These are phyloP conservation scores for Primulina huaijiensis DNA, from an alignment of 257 asterid species.

Conservation along the genomic window DNA sequence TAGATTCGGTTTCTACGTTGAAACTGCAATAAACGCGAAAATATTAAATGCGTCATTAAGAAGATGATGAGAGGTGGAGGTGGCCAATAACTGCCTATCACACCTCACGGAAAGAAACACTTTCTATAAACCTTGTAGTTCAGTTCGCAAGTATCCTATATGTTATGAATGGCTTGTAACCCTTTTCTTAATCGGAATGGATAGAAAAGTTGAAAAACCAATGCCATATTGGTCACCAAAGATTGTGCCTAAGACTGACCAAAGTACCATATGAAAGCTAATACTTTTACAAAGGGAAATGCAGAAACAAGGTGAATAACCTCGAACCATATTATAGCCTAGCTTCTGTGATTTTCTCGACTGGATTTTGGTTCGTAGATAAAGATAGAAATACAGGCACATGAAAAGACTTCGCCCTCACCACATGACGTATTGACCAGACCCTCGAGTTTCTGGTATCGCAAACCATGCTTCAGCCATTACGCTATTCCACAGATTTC, in stretches of 20 bases:
- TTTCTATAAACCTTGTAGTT: not conserved
- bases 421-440: not conserved
- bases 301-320: not conserved
- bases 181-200: not conserved
- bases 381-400: not conserved
- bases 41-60: slow-evolving; percentile 11
- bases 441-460: not conserved
- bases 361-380: not conserved
- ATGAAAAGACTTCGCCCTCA: not conserved
- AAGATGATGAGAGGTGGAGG: not conserved
- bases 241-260: not conserved
- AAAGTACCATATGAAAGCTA: not conserved
- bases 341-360: not conserved
- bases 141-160: not conserved
- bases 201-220: not conserved
- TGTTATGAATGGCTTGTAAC: not conserved
- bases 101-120: not conserved
- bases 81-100: not conserved
- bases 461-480: slow-evolving; percentile 5
- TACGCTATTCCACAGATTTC: not conserved
- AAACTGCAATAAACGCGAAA: slow-evolving; percentile 44
- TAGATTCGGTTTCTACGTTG: slow-evolving; percentile 90
- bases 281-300: not conserved
- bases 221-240: not conserved
- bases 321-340: not conserved